Percentiles rank a stretch among this genome's conserved stretches.
These are phyloP conservation scores for Penicillium salamii DNA, from an alignment of 495 filamentous ascomycete genomes.

Conservation along the genomic window DNA sequence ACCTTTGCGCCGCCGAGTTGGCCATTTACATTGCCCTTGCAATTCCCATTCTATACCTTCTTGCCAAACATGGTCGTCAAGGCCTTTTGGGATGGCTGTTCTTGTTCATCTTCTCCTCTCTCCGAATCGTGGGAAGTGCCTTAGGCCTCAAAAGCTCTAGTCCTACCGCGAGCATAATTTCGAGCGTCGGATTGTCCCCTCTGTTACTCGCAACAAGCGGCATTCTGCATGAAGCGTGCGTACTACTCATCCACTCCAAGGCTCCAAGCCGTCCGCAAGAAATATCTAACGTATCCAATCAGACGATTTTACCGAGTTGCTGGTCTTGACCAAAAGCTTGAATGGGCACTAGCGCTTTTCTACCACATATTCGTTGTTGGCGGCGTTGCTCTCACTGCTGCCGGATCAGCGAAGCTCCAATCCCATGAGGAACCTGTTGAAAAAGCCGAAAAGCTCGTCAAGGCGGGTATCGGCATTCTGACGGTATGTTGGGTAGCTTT, in stretches of 20 bases:
- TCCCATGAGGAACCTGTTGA: neutral
- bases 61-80: constrained; percentile 29
- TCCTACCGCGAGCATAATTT: constrained; percentile 30
- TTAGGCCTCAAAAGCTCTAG: constrained; percentile 25
- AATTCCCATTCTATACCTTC: constrained; percentile 27
- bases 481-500: neutral
- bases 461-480: constrained; percentile 7
- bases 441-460: neutral
- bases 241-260: neutral
- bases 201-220: constrained; percentile 36
- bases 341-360: neutral
- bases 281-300: neutral
- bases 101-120: constrained; percentile 33
- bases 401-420: constrained; percentile 7
- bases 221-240: constrained; percentile 42
- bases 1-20: constrained; percentile 30
- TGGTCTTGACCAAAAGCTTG: neutral
- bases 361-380: constrained; percentile 4
- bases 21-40: constrained; percentile 33
- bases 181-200: constrained; percentile 42
- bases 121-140: constrained; percentile 34
- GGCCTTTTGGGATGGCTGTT: constrained; percentile 40
- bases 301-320: neutral
- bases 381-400: constrained; percentile 6
- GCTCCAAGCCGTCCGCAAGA: neutral